These are phyloP conservation scores for Catunica adiposa DNA, from an alignment of 2,329 filamentous ascomycete species.

Conservation along the genomic window DNA sequence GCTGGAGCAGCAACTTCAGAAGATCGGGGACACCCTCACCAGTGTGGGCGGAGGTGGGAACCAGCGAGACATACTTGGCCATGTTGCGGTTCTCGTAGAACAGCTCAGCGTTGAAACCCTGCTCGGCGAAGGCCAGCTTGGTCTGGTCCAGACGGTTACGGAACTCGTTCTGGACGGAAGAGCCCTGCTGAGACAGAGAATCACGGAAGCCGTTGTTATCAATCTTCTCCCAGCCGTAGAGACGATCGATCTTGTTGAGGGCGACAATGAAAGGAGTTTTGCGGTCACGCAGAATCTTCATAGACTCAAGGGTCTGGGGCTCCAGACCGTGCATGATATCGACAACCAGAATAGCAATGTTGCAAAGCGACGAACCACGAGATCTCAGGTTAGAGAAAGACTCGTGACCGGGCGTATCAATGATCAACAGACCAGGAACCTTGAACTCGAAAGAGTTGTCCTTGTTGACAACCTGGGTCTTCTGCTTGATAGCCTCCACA, in stretches of 20 bases:
- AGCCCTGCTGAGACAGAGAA: constrained; percentile 75
- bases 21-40: constrained; percentile 98
- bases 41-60: constrained; percentile 95
- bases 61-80: constrained; percentile 84
- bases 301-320: constrained; percentile 91
- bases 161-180: constrained; percentile 89
- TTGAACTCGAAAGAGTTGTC: constrained; percentile 90
- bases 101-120: constrained; percentile 93
- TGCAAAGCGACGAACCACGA: constrained; percentile 92
- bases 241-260: constrained; percentile 98
- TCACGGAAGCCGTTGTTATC: constrained; percentile 98
- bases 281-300: constrained; percentile 78
- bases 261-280: constrained; percentile 98
- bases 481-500: constrained; percentile 77
- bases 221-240: constrained; percentile 97
- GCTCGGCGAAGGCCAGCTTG: constrained; percentile 85
- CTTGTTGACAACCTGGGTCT: constrained; percentile 83
- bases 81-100: constrained; percentile 98
- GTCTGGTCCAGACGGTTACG: constrained; percentile 75
- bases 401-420: constrained; percentile 98
- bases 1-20: constrained; percentile 81
- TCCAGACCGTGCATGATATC: constrained; percentile 99
- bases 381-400: constrained; percentile 98
- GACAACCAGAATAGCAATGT: constrained; percentile 96
- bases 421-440: constrained; percentile 87